Evolutionary conservation across 306 rosid species (phyloP).

Genomic region (Sechiopsis laciniata): DNA sequence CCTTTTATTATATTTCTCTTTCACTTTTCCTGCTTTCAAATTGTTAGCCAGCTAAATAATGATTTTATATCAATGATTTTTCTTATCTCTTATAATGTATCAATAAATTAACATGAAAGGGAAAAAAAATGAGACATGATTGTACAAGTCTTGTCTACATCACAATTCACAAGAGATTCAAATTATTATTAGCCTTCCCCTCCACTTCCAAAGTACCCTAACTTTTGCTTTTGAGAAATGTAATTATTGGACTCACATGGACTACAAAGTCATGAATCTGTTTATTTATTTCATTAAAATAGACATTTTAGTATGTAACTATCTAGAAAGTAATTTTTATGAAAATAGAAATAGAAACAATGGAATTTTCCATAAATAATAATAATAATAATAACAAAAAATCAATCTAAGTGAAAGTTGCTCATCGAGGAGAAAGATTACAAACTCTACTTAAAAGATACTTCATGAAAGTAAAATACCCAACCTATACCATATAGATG

Average conservation of each 20-base stretch:
- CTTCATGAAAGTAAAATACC: no score
- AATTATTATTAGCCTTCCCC: slow-evolving; percentile 15
- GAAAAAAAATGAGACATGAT: neutral
- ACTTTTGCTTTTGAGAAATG: slow-evolving; percentile 10
- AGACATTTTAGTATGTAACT: no score
- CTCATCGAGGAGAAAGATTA: no score
- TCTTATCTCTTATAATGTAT: neutral
- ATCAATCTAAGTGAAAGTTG: no score
- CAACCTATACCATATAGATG: no score
- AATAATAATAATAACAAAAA: no score
- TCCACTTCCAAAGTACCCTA: slow-evolving; percentile 3
- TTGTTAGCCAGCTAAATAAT: neutral
- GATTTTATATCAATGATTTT: neutral
- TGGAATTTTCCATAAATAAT: no score
- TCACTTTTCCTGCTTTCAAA: neutral
- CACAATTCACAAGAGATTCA: neutral
- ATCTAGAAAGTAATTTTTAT: no score
- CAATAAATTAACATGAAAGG: neutral
- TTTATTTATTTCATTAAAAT: neutral
- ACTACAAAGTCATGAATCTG: neutral
- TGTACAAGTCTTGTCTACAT: slow-evolving; percentile 11
- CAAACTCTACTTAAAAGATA: no score
- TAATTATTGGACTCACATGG: slow-evolving; percentile 15
- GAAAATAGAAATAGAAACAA: neutral
- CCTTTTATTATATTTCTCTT: neutral